Evolutionary conservation across 106 monocot genomes (phyloP).

Genomic region (Dendrobium catenatum): DNA sequence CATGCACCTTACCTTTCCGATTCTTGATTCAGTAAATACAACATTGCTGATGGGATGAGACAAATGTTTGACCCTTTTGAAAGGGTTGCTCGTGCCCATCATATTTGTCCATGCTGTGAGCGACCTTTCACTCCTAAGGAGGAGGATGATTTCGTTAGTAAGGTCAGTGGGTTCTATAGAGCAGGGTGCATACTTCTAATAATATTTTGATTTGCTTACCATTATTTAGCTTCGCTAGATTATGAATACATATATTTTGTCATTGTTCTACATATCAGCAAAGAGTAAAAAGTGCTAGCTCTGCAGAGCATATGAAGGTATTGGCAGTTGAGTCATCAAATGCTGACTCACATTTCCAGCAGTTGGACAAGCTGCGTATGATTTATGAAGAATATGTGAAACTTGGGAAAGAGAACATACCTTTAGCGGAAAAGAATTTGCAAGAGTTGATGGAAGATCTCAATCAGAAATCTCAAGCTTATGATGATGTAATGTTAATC

Average conservation of each 20-base stretch:
- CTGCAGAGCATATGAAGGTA: conserved; percentile 82
- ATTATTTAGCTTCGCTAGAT: neutral
- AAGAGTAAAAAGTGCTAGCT: conserved; percentile 82
- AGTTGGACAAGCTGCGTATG: conserved; percentile 78
- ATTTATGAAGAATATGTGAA: conserved; percentile 90
- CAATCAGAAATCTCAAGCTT: conserved; percentile 64
- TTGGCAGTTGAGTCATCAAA: conserved; percentile 70
- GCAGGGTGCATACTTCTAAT: neutral
- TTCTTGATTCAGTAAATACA: conserved; percentile 62
- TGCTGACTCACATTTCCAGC: conserved; percentile 83
- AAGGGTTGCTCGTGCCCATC: conserved; percentile 82
- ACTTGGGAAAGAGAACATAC: conserved; percentile 78
- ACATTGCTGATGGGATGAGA: conserved; percentile 94
- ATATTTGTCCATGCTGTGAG: conserved; percentile 97
- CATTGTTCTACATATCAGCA: conserved; percentile 45
- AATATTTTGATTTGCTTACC: neutral
- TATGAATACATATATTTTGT: neutral
- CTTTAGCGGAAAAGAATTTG: conserved; percentile 61
- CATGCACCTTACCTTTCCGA: neutral
- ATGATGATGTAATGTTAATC: conserved; percentile 71
- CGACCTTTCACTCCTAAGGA: conserved; percentile 83
- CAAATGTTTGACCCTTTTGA: conserved; percentile 99
- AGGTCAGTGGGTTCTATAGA: conserved; percentile 34
- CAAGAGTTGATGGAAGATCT: conserved; percentile 57
- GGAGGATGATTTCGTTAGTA: conserved; percentile 92